A percentile compares a stretch with the other conserved stretches of the same genome.
Evolutionary conservation across 768 basidiomycete genomes (phyloP).

Genomic region (Leucosporidium yakuticum): DNA sequence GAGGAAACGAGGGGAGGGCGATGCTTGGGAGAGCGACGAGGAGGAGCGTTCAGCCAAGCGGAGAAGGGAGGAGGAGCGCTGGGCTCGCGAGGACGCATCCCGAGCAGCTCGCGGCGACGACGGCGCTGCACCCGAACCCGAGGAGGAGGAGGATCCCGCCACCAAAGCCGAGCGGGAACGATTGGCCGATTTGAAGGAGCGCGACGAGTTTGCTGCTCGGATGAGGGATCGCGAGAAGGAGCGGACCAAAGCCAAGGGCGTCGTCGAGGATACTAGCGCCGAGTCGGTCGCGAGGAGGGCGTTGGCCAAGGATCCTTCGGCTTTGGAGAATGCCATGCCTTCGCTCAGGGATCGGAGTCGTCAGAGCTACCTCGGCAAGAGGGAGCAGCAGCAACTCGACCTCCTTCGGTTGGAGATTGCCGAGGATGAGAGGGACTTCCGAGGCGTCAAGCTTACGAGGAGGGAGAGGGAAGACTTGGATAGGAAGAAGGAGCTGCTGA

Average conservation of each 20-base stretch:
- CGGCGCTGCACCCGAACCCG: slow-evolving; percentile 40
- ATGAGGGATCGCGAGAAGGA: slow-evolving; percentile 75
- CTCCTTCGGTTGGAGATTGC: slow-evolving; percentile 84
- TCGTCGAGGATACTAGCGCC: slow-evolving; percentile 85
- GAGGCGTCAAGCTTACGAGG: slow-evolving; percentile 83
- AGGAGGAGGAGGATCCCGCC: slow-evolving; percentile 61
- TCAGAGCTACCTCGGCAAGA: slow-evolving; percentile 92
- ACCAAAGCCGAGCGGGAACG: slow-evolving; percentile 65
- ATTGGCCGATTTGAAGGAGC: slow-evolving; percentile 68
- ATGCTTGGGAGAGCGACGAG: slow-evolving; percentile 87
- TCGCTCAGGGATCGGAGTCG: slow-evolving; percentile 80
- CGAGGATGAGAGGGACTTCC: slow-evolving; percentile 85
- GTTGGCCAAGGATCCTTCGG: slow-evolving; percentile 67
- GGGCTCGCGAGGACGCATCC: slow-evolving; percentile 30
- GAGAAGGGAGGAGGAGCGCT: slow-evolving; percentile 33
- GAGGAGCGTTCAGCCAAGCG: slow-evolving; percentile 53
- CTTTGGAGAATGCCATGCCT: slow-evolving; percentile 55
- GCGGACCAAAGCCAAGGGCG: slow-evolving; percentile 64
- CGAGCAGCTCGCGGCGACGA: background rate
- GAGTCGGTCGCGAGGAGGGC: slow-evolving; percentile 75
- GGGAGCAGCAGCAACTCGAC: slow-evolving; percentile 93
- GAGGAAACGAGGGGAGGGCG: slow-evolving; percentile 51
- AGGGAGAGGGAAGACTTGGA: slow-evolving; percentile 74
- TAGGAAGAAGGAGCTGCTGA: slow-evolving; percentile 82
- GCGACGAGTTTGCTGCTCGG: slow-evolving; percentile 89